Evolutionary conservation across 2,329 filamentous ascomycete genomes (phyloP).

Genomic region (Macrophomina pseudophaseolina): DNA sequence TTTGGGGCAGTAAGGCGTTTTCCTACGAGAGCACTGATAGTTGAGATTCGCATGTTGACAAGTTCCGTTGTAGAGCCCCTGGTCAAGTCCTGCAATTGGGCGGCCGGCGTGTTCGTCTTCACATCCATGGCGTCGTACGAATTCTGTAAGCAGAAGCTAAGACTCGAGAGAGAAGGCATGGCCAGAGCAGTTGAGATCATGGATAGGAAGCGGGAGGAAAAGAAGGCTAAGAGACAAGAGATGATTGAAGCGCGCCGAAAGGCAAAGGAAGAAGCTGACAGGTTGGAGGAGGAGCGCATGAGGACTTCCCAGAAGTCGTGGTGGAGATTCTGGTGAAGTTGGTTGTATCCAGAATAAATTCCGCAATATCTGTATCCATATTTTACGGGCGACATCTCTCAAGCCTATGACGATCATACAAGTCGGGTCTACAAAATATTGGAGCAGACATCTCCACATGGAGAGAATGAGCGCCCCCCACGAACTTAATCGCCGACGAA

Average conservation of each 20-base stretch:
- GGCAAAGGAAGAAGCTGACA: constrained; percentile 50
- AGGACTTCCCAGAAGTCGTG: constrained; percentile 41
- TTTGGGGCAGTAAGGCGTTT: constrained; percentile 70
- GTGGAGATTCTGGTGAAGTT: constrained; percentile 30
- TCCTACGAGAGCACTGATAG: not conserved
- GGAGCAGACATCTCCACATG: too few relatives aligned
- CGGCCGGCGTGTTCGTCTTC: constrained; percentile 75
- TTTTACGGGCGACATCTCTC: not conserved
- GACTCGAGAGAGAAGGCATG: constrained; percentile 81
- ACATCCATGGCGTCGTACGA: constrained; percentile 78
- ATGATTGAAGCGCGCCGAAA: constrained; percentile 46
- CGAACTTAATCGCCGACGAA: too few relatives aligned
- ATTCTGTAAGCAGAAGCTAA: constrained; percentile 77
- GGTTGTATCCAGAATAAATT: not conserved
- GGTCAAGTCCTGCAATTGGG: constrained; percentile 79
- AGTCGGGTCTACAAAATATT: too few relatives aligned
- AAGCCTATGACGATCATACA: too few relatives aligned
- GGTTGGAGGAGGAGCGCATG: constrained; percentile 35
- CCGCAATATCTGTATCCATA: constrained; percentile 3
- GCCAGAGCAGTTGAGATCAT: constrained; percentile 83
- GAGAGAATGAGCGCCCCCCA: too few relatives aligned
- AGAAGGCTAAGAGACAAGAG: constrained; percentile 51
- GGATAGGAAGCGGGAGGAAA: constrained; percentile 66
- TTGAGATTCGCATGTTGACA: constrained; percentile 29
- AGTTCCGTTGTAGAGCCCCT: constrained; percentile 58